phyloP scores from a whole-genome alignment of 768 basidiomycete genomes.

The Podaxis rugospora region DNA sequence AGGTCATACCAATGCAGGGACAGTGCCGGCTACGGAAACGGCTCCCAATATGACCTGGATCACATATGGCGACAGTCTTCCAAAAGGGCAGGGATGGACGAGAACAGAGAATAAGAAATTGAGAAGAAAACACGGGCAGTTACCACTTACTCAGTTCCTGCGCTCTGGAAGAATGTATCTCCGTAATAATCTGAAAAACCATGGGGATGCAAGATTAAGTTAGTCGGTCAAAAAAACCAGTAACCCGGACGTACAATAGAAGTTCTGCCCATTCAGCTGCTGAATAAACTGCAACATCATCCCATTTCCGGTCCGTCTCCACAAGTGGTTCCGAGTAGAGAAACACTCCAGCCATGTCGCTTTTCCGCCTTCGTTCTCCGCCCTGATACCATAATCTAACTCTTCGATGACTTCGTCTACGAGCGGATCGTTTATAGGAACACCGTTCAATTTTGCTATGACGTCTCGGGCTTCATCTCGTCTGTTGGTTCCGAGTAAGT shows the following conservation, averaged over 20 bases:
- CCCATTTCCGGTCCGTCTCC: constrained; percentile 74
- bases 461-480: constrained; percentile 53
- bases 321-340: constrained; percentile 59
- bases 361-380: constrained; percentile 78
- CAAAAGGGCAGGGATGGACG: neutral
- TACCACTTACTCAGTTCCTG: constrained; percentile 51
- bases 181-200: constrained; percentile 61
- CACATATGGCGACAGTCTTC: constrained; percentile 61
- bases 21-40: constrained; percentile 66
- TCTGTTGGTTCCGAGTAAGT: constrained; percentile 57
- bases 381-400: constrained; percentile 57
- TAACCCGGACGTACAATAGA: constrained; percentile 53
- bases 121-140: neutral
- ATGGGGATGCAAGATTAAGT: neutral
- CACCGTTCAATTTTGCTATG: constrained; percentile 62
- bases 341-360: constrained; percentile 80
- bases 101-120: neutral
- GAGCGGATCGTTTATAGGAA: constrained; percentile 52
- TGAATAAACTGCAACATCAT: constrained; percentile 84
- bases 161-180: constrained; percentile 75
- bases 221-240: neutral
- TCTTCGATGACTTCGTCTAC: constrained; percentile 61
- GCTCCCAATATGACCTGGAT: constrained; percentile 74
- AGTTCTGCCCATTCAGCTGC: constrained; percentile 78
- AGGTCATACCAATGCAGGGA: constrained; percentile 56